Base-by-base conservation (phyloP, 169 alveolate species). In the Eimeria brunetti region DNA sequence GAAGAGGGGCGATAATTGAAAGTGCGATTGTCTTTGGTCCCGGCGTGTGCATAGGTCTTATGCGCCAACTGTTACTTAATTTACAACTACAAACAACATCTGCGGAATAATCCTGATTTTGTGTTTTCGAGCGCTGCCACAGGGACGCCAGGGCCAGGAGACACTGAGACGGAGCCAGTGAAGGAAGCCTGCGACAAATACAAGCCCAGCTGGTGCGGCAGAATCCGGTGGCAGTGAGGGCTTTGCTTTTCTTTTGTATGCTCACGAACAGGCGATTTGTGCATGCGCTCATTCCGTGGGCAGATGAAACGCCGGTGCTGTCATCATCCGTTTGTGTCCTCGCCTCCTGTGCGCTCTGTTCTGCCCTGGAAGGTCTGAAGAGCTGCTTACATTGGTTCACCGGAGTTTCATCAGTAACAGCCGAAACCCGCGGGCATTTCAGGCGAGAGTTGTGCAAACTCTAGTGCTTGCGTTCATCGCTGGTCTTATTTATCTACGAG, bases 401-500 rank as follows among this genome's bases (percentile, higher is more conserved):
- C 96, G 96, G 38, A 44, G 90, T 81, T 53, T 64, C 27, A 73
- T 88, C 78, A 75, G 94, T 76, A 95, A 95, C 89, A 90, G 75
- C 18, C 85, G 96, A 20, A 95, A 95, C 81, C 96, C 95, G 41
- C 80, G 83, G 24, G 38, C 85, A 14, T 53, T 95, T 53, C 96
- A 85, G 76, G 97, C 95, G 1, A 78, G 97, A 6, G 56, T 95
- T 46, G 94, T 49, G 36, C 97, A 95, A 89, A 91, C 96, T 12
- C 64, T 95, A 33, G 71, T 91, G 53, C 58, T 88, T 18, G 94
- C 95, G 27, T 64, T 95, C 46, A 92, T 95, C 38, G 67, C 83
- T 7, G 97, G 97, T 51, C 67, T 91, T 41, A 83, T 91, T 22
- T 95, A 44, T 51, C 76, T 95, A 24, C 94, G 96, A 0, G 75